These are phyloP conservation scores for Mesembryanthemum crystallinum DNA, from an alignment of 148 eudicot species.

Conservation along the genomic window DNA sequence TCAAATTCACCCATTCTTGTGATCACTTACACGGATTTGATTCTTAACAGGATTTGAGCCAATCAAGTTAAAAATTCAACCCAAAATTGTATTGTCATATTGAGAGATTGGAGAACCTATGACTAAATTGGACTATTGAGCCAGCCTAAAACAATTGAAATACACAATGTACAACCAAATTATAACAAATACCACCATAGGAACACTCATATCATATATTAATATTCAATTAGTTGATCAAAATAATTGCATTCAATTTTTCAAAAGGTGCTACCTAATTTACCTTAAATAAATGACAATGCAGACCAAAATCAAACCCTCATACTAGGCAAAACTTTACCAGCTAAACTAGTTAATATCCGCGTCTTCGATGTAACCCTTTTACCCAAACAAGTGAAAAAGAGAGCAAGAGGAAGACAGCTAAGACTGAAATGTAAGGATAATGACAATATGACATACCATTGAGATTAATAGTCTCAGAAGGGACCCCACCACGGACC, in stretches of 20 bases:
- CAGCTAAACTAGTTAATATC: neutral
- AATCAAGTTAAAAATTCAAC: neutral
- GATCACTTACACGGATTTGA: neutral
- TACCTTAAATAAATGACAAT: too few species aligned
- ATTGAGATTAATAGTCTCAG: conserved; percentile 70
- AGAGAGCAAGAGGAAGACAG: too few species aligned
- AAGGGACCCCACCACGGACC: conserved; percentile 64
- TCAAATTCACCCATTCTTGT: neutral
- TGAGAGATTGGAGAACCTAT: neutral
- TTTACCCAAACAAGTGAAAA: neutral
- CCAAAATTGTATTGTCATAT: neutral
- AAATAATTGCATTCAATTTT: neutral
- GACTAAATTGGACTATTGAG: neutral
- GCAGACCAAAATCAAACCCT: too few species aligned
- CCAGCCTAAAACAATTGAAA: neutral
- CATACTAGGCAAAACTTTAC: too few species aligned
- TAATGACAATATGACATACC: conserved; percentile 46
- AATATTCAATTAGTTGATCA: neutral
- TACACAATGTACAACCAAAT: neutral
- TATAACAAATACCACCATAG: conserved; percentile 2
- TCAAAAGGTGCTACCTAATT: neutral
- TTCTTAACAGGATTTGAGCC: neutral
- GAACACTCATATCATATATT: neutral
- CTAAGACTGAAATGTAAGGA: neutral
- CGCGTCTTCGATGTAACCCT: neutral